These are phyloP conservation scores for Talaromyces stipitatus DNA, from an alignment of 495 filamentous ascomycete genomes.

Conservation along the genomic window DNA sequence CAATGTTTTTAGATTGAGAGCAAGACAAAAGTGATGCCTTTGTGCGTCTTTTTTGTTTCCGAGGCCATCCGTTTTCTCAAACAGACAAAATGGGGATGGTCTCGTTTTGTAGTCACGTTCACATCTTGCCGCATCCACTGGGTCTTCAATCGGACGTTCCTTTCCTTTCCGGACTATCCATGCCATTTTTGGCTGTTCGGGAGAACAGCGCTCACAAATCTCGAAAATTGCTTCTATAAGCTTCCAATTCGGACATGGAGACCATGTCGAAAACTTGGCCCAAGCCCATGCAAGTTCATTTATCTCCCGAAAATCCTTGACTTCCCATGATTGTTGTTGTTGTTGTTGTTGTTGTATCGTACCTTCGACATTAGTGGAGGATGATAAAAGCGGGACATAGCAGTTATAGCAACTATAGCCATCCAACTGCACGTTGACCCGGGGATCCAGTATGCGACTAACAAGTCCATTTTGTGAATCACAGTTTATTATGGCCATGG, in stretches of 20 bases:
- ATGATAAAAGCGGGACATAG: background rate
- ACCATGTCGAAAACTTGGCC: background rate
- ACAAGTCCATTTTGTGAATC: background rate
- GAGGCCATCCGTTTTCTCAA: conserved; percentile 16
- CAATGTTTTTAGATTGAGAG: conserved; percentile 47
- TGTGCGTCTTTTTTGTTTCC: conserved; percentile 12
- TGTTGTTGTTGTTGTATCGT: background rate
- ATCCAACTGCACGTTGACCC: background rate
- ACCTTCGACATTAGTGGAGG: background rate
- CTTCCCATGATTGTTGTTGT: background rate
- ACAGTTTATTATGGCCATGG: background rate
- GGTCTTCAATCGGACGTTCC: conserved; percentile 28
- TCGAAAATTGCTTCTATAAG: background rate
- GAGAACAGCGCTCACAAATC: conserved; percentile 34
- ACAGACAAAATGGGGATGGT: conserved; percentile 38
- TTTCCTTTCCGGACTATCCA: conserved; percentile 24
- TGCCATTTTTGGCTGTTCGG: conserved; percentile 26
- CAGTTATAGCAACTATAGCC: background rate
- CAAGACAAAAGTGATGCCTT: conserved; percentile 32
- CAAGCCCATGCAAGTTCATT: background rate
- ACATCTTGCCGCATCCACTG: conserved; percentile 32
- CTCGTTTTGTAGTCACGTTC: conserved; percentile 42
- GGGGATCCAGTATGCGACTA: background rate
- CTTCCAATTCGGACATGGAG: conserved; percentile 3
- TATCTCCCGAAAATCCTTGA: background rate